Base-by-base conservation (phyloP, 306 rosid species). In the Boehmeria nivea region DNA sequence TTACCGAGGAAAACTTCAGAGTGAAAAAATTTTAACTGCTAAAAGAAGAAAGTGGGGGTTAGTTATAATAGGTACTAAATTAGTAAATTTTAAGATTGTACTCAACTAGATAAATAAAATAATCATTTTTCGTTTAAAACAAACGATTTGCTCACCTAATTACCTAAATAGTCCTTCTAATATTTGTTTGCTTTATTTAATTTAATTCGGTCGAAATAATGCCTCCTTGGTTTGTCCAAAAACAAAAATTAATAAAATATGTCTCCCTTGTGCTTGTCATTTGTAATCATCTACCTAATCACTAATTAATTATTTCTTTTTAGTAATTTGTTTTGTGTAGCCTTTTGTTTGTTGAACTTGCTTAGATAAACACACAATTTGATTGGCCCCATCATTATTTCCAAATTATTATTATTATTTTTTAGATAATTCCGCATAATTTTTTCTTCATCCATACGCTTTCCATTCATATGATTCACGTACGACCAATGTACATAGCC, bases 401-500 rank as follows among this genome's bases (percentile, higher is more conserved):
- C 9, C 13, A 28, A 28, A 28, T 28, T 28, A 28, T 31, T 21
- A 3, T 27, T 5, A n/a, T n/a, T n/a, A n/a, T 11, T 0, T 5
- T 9, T 15, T 26, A 43, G 24, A 28, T 25, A 44, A 44, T 28
- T 26, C 27, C 17, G 10, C 11, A 26, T 59, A 17, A 59, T 59
- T 0, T 59, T 28, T 59, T 11, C 52, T 59, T 44, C 43, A 25
- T 43, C 17, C 11, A 28, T 59, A 59, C 44, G 64, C 18, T 14
- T 43, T 17, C 39, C 18, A 15, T 44, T 28, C 18, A 12, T 14
- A 28, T 45, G 28, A 31, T 59, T 59, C 46, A 61, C 57, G 72
- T 64, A 65, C 66, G 49, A 44, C 25, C 64, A 46, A 56, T 69
- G 75, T 59, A 54, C 72, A 53, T 44, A 47, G 48, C 48, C 61